Base-by-base conservation (phyloP, 1,139 yeast genomes). In the Taiozyma sp. region DNA sequence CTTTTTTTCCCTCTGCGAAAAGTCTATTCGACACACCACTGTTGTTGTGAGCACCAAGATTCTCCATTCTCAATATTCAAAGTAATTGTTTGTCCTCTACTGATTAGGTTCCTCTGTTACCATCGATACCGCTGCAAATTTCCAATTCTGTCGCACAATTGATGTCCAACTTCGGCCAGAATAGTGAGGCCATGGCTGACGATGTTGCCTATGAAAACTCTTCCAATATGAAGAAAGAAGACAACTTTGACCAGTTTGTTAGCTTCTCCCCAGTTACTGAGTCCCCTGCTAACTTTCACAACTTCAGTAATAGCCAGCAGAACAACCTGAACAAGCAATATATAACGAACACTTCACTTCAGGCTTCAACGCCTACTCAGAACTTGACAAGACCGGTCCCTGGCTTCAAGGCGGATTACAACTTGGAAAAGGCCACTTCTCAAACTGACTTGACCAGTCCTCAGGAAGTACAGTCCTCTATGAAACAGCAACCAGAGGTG, bases 361-460 rank as follows among this genome's bases (percentile, higher is more conserved):
- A 47, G 43, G 27, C n/a, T 38, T 27, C 36, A 41, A 47, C n/a
- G 9, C 14, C 30, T 9, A 2, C 39, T 9, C 28, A n/a, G 19
- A 45, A 36, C 32, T 22, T 23, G 9, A 44, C 51, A 16, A 52
- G 57, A 24, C 53, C 54, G 3, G 60, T 55, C 2, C 58, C 59
- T 4, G 59, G 58, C 0, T 45, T 56, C 39, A 57, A 57, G 38
- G 28, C 49, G 1, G 54, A 49, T 43, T 56, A 56, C 44, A 41
- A 57, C 41, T 44, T 57, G 32, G 46, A 51, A 30, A 57, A 47
- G 44, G 57, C 58, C 2, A 48, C 49, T n/a, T 51, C 57, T 9
- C 47, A 49, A 29, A 51, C 58, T 4, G 56, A 52, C 9, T 40
- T 51, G 22, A 38, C 46, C 4, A 38, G 9, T 9, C 6, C 10